Base-by-base conservation (phyloP, 1,284 basidiomycete species). In the Lentinus polychrous region DNA sequence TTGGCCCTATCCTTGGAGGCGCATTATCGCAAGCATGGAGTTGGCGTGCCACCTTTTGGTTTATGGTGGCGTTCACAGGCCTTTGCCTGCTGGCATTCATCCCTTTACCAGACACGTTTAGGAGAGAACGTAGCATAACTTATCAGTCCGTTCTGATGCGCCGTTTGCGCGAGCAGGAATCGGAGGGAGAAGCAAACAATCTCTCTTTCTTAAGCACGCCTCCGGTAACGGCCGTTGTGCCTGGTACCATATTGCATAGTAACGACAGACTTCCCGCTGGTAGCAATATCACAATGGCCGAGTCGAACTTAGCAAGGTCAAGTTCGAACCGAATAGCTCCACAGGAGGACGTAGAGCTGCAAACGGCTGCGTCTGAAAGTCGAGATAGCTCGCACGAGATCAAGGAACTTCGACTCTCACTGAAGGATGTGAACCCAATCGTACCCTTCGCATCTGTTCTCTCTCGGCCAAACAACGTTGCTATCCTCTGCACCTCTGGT, bases 11-110 rank as follows among this genome's bases (percentile, higher is more conserved):
- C 35, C 61, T 81, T 23, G 83, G 83, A 2, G 91, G 91, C 2
- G 76, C 71, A 1, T 70, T 93, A 3, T 82, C 85, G 0, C 72
- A 83, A 52, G 75, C 71, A 0, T 84, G 85, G 61, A 73, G 72
- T 49, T 94, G 91, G 91, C 76, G 86, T 23, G 78, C 81, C 4
- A 79, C 81, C 0, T 90, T 94, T 63, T 94, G 87, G 75, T 91
- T 93, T 62, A 74, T 92, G 18, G 70, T 78, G 1, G 81, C 81
- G 39, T 75, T 84, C 46, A 79, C 78, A 7, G 78, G 76, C 4
- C 45, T 75, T 36, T 78, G 76, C 53, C 70, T 79, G 44, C 43
- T 78, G 41, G 67, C 74, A 15, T 91, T 91, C 66, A 50, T 84
- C 47, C 78, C 83, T 52, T 84, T 91, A 70, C 80, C 79, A 46